Evolutionary conservation across 352 stramenopile genomes (phyloP), one percentile per base, ranked within the genome.

Genomic region (Saprolegnia diclina): DNA sequence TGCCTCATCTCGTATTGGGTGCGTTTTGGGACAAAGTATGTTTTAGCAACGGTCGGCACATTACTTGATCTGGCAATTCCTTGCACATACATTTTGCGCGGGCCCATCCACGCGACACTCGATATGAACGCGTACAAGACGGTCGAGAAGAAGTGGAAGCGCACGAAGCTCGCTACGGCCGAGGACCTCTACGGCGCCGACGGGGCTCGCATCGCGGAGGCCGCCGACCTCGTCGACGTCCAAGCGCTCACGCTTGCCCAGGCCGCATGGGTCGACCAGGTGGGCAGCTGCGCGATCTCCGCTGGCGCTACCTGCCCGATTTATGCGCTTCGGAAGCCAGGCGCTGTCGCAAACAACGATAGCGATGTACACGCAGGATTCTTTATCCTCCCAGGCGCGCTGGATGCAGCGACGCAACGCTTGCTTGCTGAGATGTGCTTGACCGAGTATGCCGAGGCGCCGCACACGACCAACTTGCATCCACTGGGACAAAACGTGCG

Each of bases 391-490:
- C 80, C 80, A 19, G 73, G 79, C 45, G 85, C 83, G 0, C 19
- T 92, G 5, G 75, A 87, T 71, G 61, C 71, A 5, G 64, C 63
- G 5, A 80, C 71, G 14, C 83, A 94, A 50, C 67, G 10, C 9
- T 16, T 50, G 11, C 19, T 73, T 4, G 46, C 22, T 71, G 24
- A 61, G 90, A 84, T 56, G 22, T 71, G 50, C 50, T 65, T 63
- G 63, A 86, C 72, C 37, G 81, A 92, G 71, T 92, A 88, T 62
- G 63, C 75, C 4, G 83, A 93, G 71, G 72, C 76, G 42, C 85
- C 85, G 50, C 82, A 91, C 64, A 73, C 88, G 54, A 93, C 85
- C 54, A 93, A 91, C 67, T 83, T 93, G 79, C 83, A 89, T 37
- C 67, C 81, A 44, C 48, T 65, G n/a, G 63, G 62, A 14, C 65